Base-by-base conservation (phyloP, 441 rosid species). In the Pelargonium myrrhifolium region DNA sequence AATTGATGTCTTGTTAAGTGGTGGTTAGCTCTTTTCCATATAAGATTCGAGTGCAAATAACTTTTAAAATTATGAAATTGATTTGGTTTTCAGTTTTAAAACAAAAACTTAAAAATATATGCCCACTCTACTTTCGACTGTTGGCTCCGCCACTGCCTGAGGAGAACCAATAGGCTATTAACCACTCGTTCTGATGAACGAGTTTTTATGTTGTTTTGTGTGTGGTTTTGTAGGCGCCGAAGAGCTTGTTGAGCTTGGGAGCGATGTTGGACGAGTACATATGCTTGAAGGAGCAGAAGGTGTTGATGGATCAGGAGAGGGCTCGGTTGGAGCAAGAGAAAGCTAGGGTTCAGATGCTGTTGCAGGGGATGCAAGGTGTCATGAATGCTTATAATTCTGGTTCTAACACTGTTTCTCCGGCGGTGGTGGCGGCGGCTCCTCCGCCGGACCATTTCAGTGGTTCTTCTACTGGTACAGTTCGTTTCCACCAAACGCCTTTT, bases 301-400 rank as follows among this genome's bases (percentile, higher is more conserved):
- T 84, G 70, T 62, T 65, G 37, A 26, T 91, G 63, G 90, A 84
- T 51, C 92, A 84, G 45, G 98, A 90, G 77, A 80, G 68, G 76
- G 77, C 40, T 26, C 77, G 80, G 21, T 69, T 93, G 77, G 91
- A 87, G 65, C 87, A 82, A 10, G 94, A 93, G 72, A 89, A 76
- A 22, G 18, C 62, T 45, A 84, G 96, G 74, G 87, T 91, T 42
- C 89, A 87, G 9, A 53, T 74, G 11, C 87, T 89, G 0, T 72
- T 93, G 75, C 82, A 83, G 37, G 92, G 96, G 0, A 86, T 91
- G 92, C 96, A 93, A 65, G 79, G 79, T 64, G 96, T 80, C 2
- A 86, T 91, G 96, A 86, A 79, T 35, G 67, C 69, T 68, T 91
- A 86, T 75, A 93, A 91, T 68, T 70, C 84, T 9, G 68, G 73